Evolutionary conservation across 441 rosid species (phyloP), one percentile per base, ranked within the genome.

Genomic region (Hura crepitans): DNA sequence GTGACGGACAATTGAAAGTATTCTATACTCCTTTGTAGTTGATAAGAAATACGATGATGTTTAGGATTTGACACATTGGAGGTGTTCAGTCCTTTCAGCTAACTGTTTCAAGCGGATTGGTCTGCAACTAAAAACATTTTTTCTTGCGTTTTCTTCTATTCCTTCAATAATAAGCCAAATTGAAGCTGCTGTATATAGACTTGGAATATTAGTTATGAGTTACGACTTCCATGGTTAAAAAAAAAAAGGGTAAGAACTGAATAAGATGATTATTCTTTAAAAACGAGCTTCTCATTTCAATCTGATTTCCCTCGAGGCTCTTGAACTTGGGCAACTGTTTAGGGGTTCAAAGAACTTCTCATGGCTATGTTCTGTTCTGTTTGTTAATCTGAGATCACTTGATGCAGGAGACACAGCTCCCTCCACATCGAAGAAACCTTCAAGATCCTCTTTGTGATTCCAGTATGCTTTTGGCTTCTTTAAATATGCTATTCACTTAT

Each of bases 391-490:
- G 61, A 43, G 46, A 70, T 51, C 56, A 62, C 56, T 62, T 79
- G 80, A 74, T 84, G 75, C 87, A 94, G 99, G 97, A 94, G 85
- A 89, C 99, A 50, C 97, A 94, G 77, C 91, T 90, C 74, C 75
- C 72, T 68, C 87, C 99, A 20, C 85, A 89, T 75, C 85, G 89
- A 46, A 88, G 99, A 81, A 94, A 92, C 78, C 77, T 89, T 82
- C 96, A 92, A 84, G 99, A 94, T 82, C 89, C 83, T 67, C 91
- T 94, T 72, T 94, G 99, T 73, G 99, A 94, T 77, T 90, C 97
- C 78, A 91, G 99, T 94, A 77, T 74, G 79, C 74, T 72, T 64
- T 61, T 72, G 35, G 51, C 46, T 82, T 70, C 73, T 72, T 43
- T 75, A 42, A 46, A 66, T 61, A 53, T 66, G 72, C 60, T 71